These are phyloP conservation scores for Mortierella sp. DNA, from an alignment of 371 early-diverging fungal species.

Conservation along the genomic window DNA sequence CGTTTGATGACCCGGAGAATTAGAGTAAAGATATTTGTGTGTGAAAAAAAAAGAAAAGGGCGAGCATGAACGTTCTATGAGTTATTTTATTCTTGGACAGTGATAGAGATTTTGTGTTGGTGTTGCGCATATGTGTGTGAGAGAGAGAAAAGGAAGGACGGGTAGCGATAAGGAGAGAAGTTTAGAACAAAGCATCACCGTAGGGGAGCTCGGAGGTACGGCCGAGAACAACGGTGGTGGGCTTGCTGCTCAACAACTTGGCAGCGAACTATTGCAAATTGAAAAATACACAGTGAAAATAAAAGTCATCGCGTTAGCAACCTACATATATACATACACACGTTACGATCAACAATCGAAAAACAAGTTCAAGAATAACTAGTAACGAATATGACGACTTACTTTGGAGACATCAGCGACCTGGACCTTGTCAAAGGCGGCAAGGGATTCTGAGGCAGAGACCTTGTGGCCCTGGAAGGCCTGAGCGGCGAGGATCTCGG, in stretches of 20 bases:
- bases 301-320: not conserved
- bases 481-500: conserved; percentile 60
- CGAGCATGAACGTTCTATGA: conserved; percentile 9
- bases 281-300: not conserved
- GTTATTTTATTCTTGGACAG: conserved; percentile 12
- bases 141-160: not conserved
- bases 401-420: conserved; percentile 75
- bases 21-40: too few relatives aligned
- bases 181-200: conserved; percentile 80
- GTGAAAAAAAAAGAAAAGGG: not conserved
- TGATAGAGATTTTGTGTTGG: not conserved
- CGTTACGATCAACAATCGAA: not conserved
- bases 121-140: not conserved
- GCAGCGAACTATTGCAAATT: conserved; percentile 72
- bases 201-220: conserved; percentile 85
- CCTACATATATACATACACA: too few relatives aligned
- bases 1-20: too few relatives aligned
- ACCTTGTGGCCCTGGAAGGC: conserved; percentile 62
- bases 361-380: not conserved
- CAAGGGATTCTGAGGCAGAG: conserved; percentile 64
- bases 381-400: conserved; percentile 22
- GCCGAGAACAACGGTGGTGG: conserved; percentile 86
- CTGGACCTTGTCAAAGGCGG: conserved; percentile 72
- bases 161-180: not conserved
- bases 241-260: conserved; percentile 78